phyloP scores from a whole-genome alignment of 2,329 filamentous ascomycete genomes.

The Colletotrichum incanum region DNA sequence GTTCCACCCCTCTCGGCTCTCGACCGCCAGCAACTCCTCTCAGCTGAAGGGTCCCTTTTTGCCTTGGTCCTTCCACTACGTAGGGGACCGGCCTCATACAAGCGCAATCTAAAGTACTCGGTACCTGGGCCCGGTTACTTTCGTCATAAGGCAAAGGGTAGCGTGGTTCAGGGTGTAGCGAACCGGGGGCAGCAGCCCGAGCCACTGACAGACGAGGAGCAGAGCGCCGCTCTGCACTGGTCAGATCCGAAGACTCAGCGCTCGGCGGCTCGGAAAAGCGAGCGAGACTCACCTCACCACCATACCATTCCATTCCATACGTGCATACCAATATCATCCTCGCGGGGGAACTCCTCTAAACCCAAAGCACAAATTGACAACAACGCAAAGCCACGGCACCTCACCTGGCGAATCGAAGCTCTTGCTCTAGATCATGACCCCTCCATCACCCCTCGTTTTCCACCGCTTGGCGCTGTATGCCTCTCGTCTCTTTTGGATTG shows the following conservation, averaged over 20 bases:
- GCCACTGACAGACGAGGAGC: conserved; percentile 17
- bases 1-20: background rate
- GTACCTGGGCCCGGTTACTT: conserved; percentile 7
- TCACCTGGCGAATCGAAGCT: conserved; percentile 15
- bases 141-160: conserved; percentile 33
- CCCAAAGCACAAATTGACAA: conserved; percentile 13
- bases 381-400: conserved; percentile 23
- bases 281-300: conserved; percentile 34
- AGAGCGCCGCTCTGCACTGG: background rate
- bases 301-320: conserved; percentile 11
- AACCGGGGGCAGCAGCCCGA: background rate
- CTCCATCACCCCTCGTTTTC: conserved; percentile 21
- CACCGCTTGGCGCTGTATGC: conserved; percentile 7
- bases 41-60: background rate
- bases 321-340: background rate
- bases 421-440: conserved; percentile 7
- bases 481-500: conserved; percentile 12
- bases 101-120: conserved; percentile 1
- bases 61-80: background rate
- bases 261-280: conserved; percentile 40
- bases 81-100: background rate
- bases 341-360: background rate
- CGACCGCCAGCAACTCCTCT: background rate
- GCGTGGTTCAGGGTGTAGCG: conserved; percentile 8
- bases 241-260: conserved; percentile 34